Conservation (phyloP, 116 monocot species). For the Phalaenopsis hybrid region DNA sequence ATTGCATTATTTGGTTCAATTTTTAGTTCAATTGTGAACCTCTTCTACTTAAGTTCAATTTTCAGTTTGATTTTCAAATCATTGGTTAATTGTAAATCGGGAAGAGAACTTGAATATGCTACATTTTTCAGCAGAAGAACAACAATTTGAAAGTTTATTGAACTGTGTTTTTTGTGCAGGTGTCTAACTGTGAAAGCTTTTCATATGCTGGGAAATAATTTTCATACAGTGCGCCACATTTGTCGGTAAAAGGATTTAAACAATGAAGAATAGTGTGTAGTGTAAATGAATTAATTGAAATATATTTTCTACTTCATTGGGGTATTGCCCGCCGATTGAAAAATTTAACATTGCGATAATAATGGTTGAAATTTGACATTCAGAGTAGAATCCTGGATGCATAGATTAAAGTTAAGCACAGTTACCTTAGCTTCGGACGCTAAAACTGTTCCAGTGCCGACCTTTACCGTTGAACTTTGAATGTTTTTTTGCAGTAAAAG, state of each 20-base stretch:
- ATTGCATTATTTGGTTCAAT: too few relatives aligned
- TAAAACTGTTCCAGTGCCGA: slow-evolving; percentile 17
- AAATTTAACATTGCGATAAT: neutral
- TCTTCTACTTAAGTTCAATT: too few relatives aligned
- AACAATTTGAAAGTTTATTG: neutral
- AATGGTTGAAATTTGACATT: neutral
- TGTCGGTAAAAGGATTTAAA: neutral
- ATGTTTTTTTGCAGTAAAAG: slow-evolving; percentile 18
- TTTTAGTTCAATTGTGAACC: too few relatives aligned
- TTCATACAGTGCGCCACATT: neutral
- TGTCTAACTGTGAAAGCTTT: neutral
- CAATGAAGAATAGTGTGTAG: neutral
- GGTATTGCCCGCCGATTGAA: neutral
- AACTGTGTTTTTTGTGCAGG: neutral
- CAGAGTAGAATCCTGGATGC: neutral
- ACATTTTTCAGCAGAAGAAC: neutral
- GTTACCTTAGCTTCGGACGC: slow-evolving; percentile 32
- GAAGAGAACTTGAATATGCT: too few relatives aligned
- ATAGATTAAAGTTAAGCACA: neutral
- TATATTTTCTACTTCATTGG: neutral
- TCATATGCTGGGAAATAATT: neutral
- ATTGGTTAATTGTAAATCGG: neutral
- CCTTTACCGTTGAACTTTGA: slow-evolving; percentile 15
- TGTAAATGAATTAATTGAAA: neutral
- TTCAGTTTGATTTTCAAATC: too few relatives aligned